Evolutionary conservation across 129 eudicot genomes (phyloP), one percentile per base, ranked within the genome.

Genomic region (Cynara cardunculus): DNA sequence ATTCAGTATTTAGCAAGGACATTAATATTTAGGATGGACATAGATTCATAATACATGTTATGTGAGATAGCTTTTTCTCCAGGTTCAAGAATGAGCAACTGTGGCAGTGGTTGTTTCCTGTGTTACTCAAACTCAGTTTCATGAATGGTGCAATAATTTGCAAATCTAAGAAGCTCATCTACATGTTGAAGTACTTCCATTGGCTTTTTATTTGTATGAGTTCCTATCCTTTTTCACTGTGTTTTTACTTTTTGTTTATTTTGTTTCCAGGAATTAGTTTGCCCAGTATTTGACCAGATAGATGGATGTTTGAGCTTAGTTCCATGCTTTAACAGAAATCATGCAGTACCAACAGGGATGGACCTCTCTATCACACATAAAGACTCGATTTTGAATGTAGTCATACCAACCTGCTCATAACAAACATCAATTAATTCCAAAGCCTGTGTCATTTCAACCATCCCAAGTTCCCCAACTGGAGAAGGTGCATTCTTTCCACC

Each of bases 401-500:
- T 24, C n/a, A 37, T 46, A 74, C 78, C 39, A 85, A 95, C 99
- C 99, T 95, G 97, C 79, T 95, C 97, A 84, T 92, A 95, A 56
- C 82, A 86, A 64, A 95, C 93, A 84, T 95, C 99, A 86, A 82
- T 81, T 31, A 95, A 76, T 72, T 92, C 94, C 83, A 92, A 81
- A 34, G 99, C 99, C 68, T 95, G 99, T 65, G 99, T 89, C 99
- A 95, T 95, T 85, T 95, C 97, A 88, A 92, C 97, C 99, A 95
- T 95, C 41, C 99, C 99, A 84, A 95, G 99, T 74, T 95, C 99
- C 53, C 99, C 99, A 74, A 95, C 95, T 3, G 99, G 99, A 28
- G 99, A 85, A 30, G 99, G 99, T 4, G 99, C 99, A 78, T 86
- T 89, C 78, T 84, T 95, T 69, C 99, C 99, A 41, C 99, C 99